Percentiles rank a stretch among this genome's conserved stretches.
Conservation (phyloP, 2,329 filamentous ascomycete species). For the Alternaria consortialis region DNA sequence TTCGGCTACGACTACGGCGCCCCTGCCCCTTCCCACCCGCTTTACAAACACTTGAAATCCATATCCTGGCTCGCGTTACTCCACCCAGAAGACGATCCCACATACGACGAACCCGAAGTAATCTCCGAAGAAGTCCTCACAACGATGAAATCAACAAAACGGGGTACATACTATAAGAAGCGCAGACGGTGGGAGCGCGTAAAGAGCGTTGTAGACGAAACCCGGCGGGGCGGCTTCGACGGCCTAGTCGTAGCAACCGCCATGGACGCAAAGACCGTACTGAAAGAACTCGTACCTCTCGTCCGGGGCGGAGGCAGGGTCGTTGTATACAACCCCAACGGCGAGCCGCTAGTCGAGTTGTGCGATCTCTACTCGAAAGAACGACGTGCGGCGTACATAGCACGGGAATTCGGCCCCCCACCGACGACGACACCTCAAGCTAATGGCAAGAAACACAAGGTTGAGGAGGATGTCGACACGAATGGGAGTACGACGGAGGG, state of each 20-base stretch:
- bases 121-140: conserved; percentile 69
- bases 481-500: conserved; percentile 23
- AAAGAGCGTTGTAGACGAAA: conserved; percentile 75
- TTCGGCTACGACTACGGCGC: conserved; percentile 81
- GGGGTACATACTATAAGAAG: conserved; percentile 89
- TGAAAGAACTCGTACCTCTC: conserved; percentile 79
- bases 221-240: conserved; percentile 79
- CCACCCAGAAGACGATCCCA: conserved; percentile 75
- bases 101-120: conserved; percentile 73
- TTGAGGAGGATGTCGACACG: conserved; percentile 27
- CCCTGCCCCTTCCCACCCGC: conserved; percentile 73
- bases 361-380: conserved; percentile 86
- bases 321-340: conserved; percentile 81
- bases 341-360: conserved; percentile 80
- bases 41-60: conserved; percentile 81
- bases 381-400: conserved; percentile 73
- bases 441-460: conserved; percentile 15
- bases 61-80: conserved; percentile 93
- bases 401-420: conserved; percentile 36
- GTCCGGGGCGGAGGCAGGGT: conserved; percentile 84
- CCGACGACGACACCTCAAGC: not conserved
- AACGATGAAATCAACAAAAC: conserved; percentile 80
- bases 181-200: conserved; percentile 80
- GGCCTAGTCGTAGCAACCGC: conserved; percentile 82
- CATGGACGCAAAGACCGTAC: conserved; percentile 81